Percentiles rank a stretch among this genome's conserved stretches.
These are phyloP conservation scores for Kuraishia molischiana DNA, from an alignment of 805 yeast species.

Conservation along the genomic window DNA sequence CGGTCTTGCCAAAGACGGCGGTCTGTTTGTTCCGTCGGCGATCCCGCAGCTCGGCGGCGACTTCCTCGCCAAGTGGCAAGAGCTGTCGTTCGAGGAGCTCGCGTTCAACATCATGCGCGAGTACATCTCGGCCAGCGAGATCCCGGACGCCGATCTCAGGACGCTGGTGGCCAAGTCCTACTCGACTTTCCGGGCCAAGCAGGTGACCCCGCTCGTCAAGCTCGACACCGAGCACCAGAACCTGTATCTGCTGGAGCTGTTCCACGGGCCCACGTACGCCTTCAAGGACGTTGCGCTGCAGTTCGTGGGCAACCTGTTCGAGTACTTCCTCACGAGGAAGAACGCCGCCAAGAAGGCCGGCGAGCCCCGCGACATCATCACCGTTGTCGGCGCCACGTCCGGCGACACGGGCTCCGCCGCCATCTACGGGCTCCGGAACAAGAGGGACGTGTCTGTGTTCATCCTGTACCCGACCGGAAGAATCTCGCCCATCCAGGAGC, in stretches of 20 bases:
- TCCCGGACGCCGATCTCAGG: constrained; percentile 59
- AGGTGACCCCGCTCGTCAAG: constrained; percentile 76
- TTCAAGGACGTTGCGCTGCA: constrained; percentile 98
- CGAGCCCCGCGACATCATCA: constrained; percentile 64
- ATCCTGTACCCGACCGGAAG: constrained; percentile 95
- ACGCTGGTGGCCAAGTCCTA: constrained; percentile 62
- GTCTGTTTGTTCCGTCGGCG: constrained; percentile 78
- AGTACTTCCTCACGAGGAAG: constrained; percentile 74
- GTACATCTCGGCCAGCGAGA: constrained; percentile 66
- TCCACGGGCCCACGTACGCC: constrained; percentile 99
- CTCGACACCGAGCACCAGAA: constrained; percentile 42
- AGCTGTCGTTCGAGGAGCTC: constrained; percentile 70
- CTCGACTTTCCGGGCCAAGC: constrained; percentile 78
- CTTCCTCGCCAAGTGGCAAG: constrained; percentile 58
- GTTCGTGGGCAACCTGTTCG: constrained; percentile 94
- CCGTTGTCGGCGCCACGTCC: constrained; percentile 98
- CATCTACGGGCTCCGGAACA: constrained; percentile 93
- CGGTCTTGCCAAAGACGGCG: constrained; percentile 96
- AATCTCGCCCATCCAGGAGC: constrained; percentile 95
- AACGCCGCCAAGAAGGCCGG: constrained; percentile 40
- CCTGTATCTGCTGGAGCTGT: constrained; percentile 76
- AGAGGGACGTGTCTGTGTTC: constrained; percentile 95
- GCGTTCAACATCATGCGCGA: constrained; percentile 81
- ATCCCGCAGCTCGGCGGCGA: constrained; percentile 58
- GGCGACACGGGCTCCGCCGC: constrained; percentile 99